Evolutionary conservation across 2,329 filamentous ascomycete genomes (phyloP), one percentile per base, ranked within the genome.

Genomic region (Penicillium sp.): DNA sequence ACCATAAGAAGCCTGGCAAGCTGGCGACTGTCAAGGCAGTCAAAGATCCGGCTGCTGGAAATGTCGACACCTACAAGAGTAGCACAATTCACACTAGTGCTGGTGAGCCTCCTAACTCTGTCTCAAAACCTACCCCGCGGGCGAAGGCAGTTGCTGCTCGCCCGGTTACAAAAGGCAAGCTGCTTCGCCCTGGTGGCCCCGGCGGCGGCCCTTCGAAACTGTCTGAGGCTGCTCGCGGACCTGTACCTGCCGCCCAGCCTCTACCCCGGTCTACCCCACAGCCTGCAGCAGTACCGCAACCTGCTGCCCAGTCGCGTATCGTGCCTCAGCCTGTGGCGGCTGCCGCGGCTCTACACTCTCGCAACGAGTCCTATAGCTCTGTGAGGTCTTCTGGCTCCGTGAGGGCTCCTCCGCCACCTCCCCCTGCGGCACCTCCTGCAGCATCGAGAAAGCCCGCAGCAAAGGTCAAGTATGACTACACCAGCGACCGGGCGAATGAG

Each of bases 1-100:
- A 96, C 74, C 92, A 93, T 69, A 99, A 97, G 82, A 99, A 99
- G 76, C 94, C 94, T 1, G 90, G 90, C 52, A 99, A 99, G 78
- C 83, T 90, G 72, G 89, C 93, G 51, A 76, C 86, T 6, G 89
- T 99, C 68, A 97, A 97, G 78, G 90, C 90, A 9, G 69, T 96
- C 57, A 96, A 96, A 75, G 94, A 99, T 70, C 86, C 92, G 0
- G 83, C 86, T 50, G 82, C 88, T 50, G 77, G 81, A 4, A 74
- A 82, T 50, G 86, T 86, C 46, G 94, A 99, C 73, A 83, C 86
- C 60, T 99, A 99, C 80, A 99, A 99, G 83, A 97, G 91, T 71
- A 87, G 90, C 56, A 87, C 87, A 16, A 86, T 99, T 51, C 94
- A 97, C 71, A 96, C 92, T 0, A 87, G 86, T 42, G 85, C 82